Evolutionary conservation across 345 rosid species (phyloP), one percentile per base, ranked within the genome.

Genomic region (Erodium maritimum): DNA sequence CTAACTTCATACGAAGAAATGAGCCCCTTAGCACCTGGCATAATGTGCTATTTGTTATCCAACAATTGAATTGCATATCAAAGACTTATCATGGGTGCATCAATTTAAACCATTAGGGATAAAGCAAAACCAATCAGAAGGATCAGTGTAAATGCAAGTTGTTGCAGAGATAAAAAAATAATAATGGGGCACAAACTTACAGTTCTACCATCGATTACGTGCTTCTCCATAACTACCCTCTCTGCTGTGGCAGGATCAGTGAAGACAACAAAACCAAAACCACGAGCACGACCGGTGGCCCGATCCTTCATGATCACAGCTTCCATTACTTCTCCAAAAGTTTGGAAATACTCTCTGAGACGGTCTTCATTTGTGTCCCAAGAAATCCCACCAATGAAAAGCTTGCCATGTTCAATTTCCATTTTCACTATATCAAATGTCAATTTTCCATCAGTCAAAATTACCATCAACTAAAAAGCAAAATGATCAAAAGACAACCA

Each of bases 291-390:
- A 59, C 96, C 96, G 0, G 96, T 88, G 65, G 90, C 80, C 46
- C 97, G 84, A 79, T 88, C 96, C 80, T 82, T 88, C 96, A 91
- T 88, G 52, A 91, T 82, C 54, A 91, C 96, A 37, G 91, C 88
- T 75, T 91, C 96, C 46, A 74, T 25, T 25, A 25, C 33, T 25
- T 25, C 33, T 7, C 33, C 33, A 25, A 25, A 25, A 25, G 33
- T 25, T 64, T 71, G 84, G 61, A 91, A 91, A 78, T 91, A 91
- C 57, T 86, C 84, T 45, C 87, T 82, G 7, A 91, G 84, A 65
- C 90, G 83, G 25, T 86, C 90, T 79, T 91, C 97, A 60, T 79
- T 86, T 4, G 96, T 88, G 70, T 88, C 96, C 96, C 97, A 88
- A 5, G 96, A 86, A 65, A 91, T 84, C 69, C 97, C 97, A 70